Conservation (phyloP, 2,329 filamentous ascomycete species). For the Nannizziopsis barbatae region DNA sequence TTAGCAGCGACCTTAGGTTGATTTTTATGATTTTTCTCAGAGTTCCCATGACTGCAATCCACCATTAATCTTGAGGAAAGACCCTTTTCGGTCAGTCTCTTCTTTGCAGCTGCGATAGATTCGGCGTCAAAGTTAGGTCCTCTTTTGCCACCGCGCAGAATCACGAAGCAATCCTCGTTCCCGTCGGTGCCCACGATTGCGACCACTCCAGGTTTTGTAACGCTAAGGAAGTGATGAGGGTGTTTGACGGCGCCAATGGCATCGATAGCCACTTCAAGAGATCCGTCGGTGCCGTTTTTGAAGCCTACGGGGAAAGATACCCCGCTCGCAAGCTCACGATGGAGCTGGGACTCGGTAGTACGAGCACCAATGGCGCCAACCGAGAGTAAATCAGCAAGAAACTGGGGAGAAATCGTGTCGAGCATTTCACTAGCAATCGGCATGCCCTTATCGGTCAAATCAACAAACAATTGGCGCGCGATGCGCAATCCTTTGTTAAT, state of each 20-base stretch:
- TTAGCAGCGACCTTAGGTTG: slow-evolving; percentile 83
- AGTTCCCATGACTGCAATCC: slow-evolving; percentile 96
- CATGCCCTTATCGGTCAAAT: slow-evolving; percentile 85
- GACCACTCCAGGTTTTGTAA: slow-evolving; percentile 90
- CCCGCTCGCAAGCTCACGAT: slow-evolving; percentile 86
- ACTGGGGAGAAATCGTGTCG: slow-evolving; percentile 96
- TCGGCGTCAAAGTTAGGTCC: slow-evolving; percentile 87
- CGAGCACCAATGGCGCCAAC: slow-evolving; percentile 91
- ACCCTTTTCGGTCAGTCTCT: slow-evolving; percentile 61
- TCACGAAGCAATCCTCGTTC: slow-evolving; percentile 95
- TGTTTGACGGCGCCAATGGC: slow-evolving; percentile 87
- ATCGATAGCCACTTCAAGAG: slow-evolving; percentile 79
- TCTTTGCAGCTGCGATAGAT: slow-evolving; percentile 75
- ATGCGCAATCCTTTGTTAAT: slow-evolving; percentile 94
- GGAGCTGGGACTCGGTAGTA: slow-evolving; percentile 90
- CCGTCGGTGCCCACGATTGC: slow-evolving; percentile 89
- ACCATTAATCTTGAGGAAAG: slow-evolving; percentile 78
- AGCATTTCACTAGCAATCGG: slow-evolving; percentile 96
- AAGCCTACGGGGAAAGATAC: slow-evolving; percentile 96
- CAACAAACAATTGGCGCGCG: slow-evolving; percentile 81
- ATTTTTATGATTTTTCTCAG: slow-evolving; percentile 90
- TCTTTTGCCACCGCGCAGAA: slow-evolving; percentile 80
- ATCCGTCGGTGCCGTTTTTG: slow-evolving; percentile 98
- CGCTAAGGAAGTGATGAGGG: slow-evolving; percentile 91
- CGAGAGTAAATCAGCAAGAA: slow-evolving; percentile 81